Evolutionary conservation across 2,329 filamentous ascomycete species (phyloP), one percentile per base, ranked within the genome.

Genomic region (Fusarium irregulare): DNA sequence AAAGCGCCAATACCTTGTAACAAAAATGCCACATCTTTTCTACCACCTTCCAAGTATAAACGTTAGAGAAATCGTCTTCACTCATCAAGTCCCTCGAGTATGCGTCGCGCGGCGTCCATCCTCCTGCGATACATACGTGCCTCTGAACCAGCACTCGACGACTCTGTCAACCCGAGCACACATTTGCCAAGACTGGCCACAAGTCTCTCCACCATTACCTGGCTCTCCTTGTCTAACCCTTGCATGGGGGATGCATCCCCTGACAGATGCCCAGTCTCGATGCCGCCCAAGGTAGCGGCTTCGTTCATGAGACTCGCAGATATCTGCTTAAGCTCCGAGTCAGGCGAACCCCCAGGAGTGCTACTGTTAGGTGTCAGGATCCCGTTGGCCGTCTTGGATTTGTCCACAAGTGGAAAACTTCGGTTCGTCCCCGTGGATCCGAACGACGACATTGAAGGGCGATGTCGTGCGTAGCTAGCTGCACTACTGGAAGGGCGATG

Each of bases 31-130:
- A 44, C 41, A 25, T 40, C 60, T 73, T 65, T 64, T 40, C 30
- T 14, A 51, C 23, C 27, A 6, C 34, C 32, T 16, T 11, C 30
- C 51, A 47, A 27, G 23, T 34, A 55, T 28, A 48, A 58, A 48
- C 34, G 51, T 47, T 20, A 49, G 12, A 25, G 14, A n/a, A 32
- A n/a, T 49, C 41, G 30, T 30, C 60, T 56, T 61, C 45, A 72
- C 30, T 84, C 84, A 68, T 90, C 86, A 63, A 89, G 81, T 7
- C 92, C 93, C 71, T 95, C 92, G 30, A 97, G 83, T 6, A 93
- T 86, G 55, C 88, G 85, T 64, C 90, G 88, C 7, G 93, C 94
- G 55, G 89, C 88, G 71, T 97, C 93, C 53, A 97, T 85, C 71
- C 92, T 86, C 68, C 91, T 84, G 64, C 93, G 85, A 78, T 92